Conservation (phyloP, 306 rosid species). For the Vachellia pachyceras region DNA sequence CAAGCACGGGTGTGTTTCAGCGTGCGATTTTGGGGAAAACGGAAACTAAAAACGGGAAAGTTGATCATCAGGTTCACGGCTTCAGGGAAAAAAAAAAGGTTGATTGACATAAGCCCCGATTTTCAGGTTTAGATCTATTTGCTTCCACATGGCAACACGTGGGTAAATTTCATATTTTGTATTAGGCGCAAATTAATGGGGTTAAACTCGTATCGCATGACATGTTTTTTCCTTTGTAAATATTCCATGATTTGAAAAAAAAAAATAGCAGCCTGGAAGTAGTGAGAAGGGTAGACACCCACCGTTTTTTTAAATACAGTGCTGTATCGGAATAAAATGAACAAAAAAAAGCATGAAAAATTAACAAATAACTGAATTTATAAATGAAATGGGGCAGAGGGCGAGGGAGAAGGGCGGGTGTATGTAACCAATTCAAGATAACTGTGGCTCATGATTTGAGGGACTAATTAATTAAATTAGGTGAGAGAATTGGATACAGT, state of each 20-base stretch:
- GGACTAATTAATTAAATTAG: constrained; percentile 35
- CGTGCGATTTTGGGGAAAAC: background rate
- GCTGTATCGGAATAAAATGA: background rate
- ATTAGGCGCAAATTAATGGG: background rate
- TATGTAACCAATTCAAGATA: constrained; percentile 44
- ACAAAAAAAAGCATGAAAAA: background rate
- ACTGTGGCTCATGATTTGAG: constrained; percentile 31
- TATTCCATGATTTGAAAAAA: background rate
- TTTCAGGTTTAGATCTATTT: background rate
- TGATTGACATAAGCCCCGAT: background rate
- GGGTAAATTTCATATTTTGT: background rate
- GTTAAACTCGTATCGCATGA: background rate
- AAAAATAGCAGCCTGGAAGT: background rate
- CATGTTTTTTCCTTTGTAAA: background rate
- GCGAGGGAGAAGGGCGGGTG: constrained; percentile 50
- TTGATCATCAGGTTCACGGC: background rate
- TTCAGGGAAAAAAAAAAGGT: background rate
- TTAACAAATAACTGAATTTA: background rate
- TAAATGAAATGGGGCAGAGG: background rate
- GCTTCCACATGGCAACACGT: background rate
- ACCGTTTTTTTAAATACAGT: background rate
- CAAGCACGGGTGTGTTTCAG: no score
- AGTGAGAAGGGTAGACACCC: background rate
- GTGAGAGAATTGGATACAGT: constrained; percentile 27
- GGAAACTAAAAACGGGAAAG: background rate